Evolutionary conservation across 2,329 filamentous ascomycete species (phyloP), one percentile per base, ranked within the genome.

Genomic region (Chaetomium sp.): DNA sequence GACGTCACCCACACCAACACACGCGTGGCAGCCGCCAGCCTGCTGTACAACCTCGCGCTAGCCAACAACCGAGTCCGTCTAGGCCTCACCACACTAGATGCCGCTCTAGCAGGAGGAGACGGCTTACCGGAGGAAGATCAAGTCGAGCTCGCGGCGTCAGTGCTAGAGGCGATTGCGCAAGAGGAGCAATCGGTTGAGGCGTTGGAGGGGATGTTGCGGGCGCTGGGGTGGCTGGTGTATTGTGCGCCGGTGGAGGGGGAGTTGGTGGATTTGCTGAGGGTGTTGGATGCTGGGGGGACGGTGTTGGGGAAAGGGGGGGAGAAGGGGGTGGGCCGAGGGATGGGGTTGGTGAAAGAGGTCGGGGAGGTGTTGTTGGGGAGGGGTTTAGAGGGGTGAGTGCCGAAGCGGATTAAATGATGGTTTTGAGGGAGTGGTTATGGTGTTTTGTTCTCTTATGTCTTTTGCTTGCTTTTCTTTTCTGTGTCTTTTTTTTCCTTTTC

Each of bases 11-110:
- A 94, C 64, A 78, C 78, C 46, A 90, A 85, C 53, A 80, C 92
- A 2, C 84, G 91, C 43, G 87, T 92, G 3, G 88, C 91, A 1
- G 89, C 91, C 0, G 85, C 91, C 0, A 89, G 87, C 1, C 77
- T 97, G 2, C 81, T 91, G 0, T 94, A 91, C 74, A 96, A 97
- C 62, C 71, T 97, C 0, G 80, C 89, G 0, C 75, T 85, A 0
- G 79, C 84, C 2, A 88, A 91, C 64, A 86, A 87, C 64, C 81
- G 81, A 47, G 74, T 80, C 33, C 80, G 88, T 19, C 75, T 80
- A 40, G 78, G 82, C 34, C 77, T 27, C 19, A 27, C 19, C 19
- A 27, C 19, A 27, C 19, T 3, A 27, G 19, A 27, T 27, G 2
- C 19, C 19, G 19, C 19, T 27, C 19, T 27, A 27, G 3, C 80